Evolutionary conservation across 257 asterid species (phyloP), one percentile per base, ranked within the genome.

Genomic region (Primulina huaijiensis): DNA sequence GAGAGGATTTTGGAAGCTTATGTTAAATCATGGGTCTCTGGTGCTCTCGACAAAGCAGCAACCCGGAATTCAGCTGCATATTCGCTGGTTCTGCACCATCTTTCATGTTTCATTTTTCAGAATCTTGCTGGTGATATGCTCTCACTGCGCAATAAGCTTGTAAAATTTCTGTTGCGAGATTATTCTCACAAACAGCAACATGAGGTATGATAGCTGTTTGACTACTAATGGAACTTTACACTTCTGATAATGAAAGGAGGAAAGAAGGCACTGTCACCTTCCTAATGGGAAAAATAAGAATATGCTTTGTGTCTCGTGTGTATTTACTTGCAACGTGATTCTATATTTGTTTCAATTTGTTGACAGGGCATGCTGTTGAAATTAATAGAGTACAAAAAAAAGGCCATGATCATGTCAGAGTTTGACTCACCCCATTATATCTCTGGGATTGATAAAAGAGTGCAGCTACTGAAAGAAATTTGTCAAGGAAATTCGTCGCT

Each of bases 11-110:
- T 94, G 74, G 97, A 91, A 67, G 95, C 95, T 19, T 94, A 87
- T 71, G 81, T 72, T 4, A 91, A 94, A 70, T 85, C 96, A 50
- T 94, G 99, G 99, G 83, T 79, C 33, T 72, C 91, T 25, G 99
- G 97, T 31, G 95, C 90, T 57, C 90, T 94, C 8, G 97, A 94
- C 77, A 89, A 81, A 82, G 96, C 97, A 35, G 89, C 82, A 46
- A 78, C 65, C 29, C 85, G 97, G 61, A 60, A 66, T 69, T 91
- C 95, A 43, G 75, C 74, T 23, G 72, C 97, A 6, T 94, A 83
- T 81, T 76, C 88, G 8, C 50, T 91, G 71, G 95, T 78, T 64
- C 73, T 91, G 76, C 97, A 89, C 75, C 97, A 94, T 79, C 85
- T 89, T 10, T 83, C 97, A 4, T 82, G 84, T 56, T 89, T 89